Percentiles rank a stretch among this genome's conserved stretches.
Conservation (phyloP, 257 asterid genomes). For the Solanum sejunctum region DNA sequence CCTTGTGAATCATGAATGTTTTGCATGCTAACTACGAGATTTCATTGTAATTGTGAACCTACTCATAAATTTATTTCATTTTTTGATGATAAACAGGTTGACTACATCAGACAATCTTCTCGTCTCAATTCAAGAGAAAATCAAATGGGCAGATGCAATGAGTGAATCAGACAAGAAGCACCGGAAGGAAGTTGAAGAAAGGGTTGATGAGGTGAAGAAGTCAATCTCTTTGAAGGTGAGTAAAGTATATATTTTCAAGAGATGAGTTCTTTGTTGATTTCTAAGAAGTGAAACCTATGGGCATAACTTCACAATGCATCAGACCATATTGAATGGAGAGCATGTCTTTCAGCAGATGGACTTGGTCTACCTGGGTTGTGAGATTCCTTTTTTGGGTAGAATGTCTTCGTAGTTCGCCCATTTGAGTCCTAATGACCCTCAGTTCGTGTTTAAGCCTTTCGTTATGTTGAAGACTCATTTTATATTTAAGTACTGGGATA, state of each 20-base stretch:
- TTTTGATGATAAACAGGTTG: constrained; percentile 36
- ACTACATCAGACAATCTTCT: constrained; percentile 84
- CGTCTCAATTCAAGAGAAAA: constrained; percentile 85
- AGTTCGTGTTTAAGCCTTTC: background rate
- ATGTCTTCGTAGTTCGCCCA: background rate
- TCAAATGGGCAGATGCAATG: constrained; percentile 93
- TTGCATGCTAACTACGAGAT: background rate
- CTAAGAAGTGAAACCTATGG: background rate
- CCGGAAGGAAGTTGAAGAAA: constrained; percentile 68
- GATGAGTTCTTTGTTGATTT: background rate
- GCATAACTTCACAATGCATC: background rate
- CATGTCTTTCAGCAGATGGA: background rate
- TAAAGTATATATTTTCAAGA: constrained; percentile 7
- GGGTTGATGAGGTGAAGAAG: constrained; percentile 70
- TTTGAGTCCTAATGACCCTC: background rate
- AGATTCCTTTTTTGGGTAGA: background rate
- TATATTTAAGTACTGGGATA: constrained; percentile 34
- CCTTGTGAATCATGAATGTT: background rate
- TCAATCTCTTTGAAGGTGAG: constrained; percentile 74
- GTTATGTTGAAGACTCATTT: constrained; percentile 5
- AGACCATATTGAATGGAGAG: background rate
- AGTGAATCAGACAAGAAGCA: constrained; percentile 71
- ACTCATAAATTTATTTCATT: constrained; percentile 1
- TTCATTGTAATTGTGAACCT: background rate
- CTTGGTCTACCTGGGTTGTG: background rate